Evolutionary conservation across 441 rosid species (phyloP).

Genomic region (Capsella rubella): DNA sequence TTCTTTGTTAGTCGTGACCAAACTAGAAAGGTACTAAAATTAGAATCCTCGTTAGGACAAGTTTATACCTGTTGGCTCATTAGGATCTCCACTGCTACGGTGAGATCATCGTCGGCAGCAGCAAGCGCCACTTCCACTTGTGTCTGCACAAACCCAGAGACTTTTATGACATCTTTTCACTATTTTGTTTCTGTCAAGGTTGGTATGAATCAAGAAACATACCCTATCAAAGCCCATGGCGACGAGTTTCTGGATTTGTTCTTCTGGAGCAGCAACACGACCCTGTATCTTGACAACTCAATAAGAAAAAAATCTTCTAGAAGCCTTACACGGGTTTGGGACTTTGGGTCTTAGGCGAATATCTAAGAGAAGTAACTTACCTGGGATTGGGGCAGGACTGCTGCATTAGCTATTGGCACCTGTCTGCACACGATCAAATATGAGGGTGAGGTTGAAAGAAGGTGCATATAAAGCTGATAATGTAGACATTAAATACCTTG

Average conservation of each 20-base stretch:
- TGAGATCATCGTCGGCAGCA: slow-evolving; percentile 91
- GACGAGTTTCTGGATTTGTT: slow-evolving; percentile 78
- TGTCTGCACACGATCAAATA: slow-evolving; percentile 28
- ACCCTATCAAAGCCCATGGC: slow-evolving; percentile 98
- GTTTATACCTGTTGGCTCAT: slow-evolving; percentile 85
- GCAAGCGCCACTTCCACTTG: slow-evolving; percentile 96
- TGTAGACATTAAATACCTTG: slow-evolving; percentile 55
- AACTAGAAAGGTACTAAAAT: background rate
- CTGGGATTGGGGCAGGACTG: slow-evolving; percentile 54
- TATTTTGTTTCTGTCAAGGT: background rate
- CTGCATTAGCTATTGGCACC: slow-evolving; percentile 44
- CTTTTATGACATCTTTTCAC: background rate
- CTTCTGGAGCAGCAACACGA: slow-evolving; percentile 58
- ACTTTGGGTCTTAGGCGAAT: background rate
- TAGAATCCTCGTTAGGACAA: slow-evolving; percentile 10
- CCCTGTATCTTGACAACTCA: slow-evolving; percentile 47
- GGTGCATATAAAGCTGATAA: background rate
- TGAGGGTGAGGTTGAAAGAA: slow-evolving; percentile 2
- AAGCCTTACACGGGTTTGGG: background rate
- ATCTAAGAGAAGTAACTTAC: slow-evolving; percentile 42
- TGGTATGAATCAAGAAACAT: slow-evolving; percentile 23
- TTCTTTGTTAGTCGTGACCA: background rate
- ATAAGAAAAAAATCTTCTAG: background rate
- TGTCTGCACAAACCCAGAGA: slow-evolving; percentile 60
- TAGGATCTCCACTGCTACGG: slow-evolving; percentile 89